phyloP scores from a whole-genome alignment of 2,329 filamentous ascomycete genomes.

The Xylariaceae sp. region DNA sequence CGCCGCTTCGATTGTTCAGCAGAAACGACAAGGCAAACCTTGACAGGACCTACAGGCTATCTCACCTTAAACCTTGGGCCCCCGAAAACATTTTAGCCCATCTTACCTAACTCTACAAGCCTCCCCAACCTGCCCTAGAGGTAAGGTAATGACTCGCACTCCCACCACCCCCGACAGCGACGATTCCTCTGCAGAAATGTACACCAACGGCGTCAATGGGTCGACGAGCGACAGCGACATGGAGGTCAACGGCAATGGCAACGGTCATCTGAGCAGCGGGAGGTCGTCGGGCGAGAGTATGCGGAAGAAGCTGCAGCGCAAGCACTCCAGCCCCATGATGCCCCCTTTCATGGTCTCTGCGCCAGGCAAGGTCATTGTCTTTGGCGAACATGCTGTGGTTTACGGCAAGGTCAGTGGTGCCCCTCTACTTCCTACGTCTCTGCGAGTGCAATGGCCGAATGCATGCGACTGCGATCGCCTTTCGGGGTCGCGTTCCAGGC shows the following conservation, averaged over 20 bases:
- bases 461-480: not conserved
- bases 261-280: conserved; percentile 17
- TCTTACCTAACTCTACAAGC: too few species aligned
- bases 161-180: conserved; percentile 22
- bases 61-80: too few species aligned
- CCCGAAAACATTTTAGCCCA: too few species aligned
- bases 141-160: conserved; percentile 20
- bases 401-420: conserved; percentile 72
- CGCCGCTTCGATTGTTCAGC: too few species aligned
- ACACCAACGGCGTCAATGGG: conserved; percentile 16
- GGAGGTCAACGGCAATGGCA: conserved; percentile 19
- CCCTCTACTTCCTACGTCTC: not conserved
- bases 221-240: conserved; percentile 15
- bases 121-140: too few species aligned
- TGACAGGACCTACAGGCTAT: too few species aligned
- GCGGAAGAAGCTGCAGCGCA: conserved; percentile 44
- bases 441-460: not conserved
- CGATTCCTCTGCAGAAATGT: not conserved
- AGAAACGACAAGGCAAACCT: too few species aligned
- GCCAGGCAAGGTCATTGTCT: conserved; percentile 96
- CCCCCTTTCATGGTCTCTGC: conserved; percentile 97
- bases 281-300: conserved; percentile 25
- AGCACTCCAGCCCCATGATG: conserved; percentile 63
- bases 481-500: conserved; percentile 3
- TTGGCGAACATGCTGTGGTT: conserved; percentile 97